Evolutionary conservation across 768 basidiomycete genomes (phyloP).

Genomic region (Lactarius trivialis): DNA sequence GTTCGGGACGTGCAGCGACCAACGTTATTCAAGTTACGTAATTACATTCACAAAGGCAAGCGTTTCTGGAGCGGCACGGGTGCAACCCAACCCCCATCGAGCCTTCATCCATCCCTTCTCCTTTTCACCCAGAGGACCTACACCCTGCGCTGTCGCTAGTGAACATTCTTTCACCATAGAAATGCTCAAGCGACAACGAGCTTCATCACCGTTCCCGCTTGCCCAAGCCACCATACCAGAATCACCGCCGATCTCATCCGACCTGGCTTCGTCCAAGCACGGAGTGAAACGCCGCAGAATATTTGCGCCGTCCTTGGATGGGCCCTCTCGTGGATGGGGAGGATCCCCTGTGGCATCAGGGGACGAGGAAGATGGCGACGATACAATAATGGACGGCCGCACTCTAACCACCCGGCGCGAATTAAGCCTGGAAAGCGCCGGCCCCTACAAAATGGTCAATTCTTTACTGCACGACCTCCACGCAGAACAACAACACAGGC

Average conservation of each 20-base stretch:
- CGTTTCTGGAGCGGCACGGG: neutral
- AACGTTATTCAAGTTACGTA: conserved; percentile 6
- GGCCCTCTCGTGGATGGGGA: conserved; percentile 43
- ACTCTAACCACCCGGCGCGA: conserved; percentile 8
- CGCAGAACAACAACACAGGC: conserved; percentile 57
- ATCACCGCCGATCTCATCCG: conserved; percentile 7
- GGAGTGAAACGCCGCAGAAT: conserved; percentile 49
- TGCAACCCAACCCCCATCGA: neutral
- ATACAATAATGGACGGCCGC: conserved; percentile 13
- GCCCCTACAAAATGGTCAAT: conserved; percentile 56
- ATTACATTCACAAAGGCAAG: conserved; percentile 15
- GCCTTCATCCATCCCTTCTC: neutral
- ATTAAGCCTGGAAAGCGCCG: conserved; percentile 13
- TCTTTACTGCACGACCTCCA: conserved; percentile 65
- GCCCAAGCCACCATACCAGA: conserved; percentile 16
- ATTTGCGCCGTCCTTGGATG: conserved; percentile 47
- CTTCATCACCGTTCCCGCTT: conserved; percentile 18
- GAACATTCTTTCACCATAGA: neutral
- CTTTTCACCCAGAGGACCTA: neutral
- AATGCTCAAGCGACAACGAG: conserved; percentile 25
- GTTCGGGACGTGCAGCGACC: neutral
- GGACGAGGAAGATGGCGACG: conserved; percentile 31
- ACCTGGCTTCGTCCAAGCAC: conserved; percentile 30
- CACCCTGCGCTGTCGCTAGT: neutral
- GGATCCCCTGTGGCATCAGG: neutral